Percentiles rank a stretch among this genome's conserved stretches.
Conservation (phyloP, 176 grass and related monocot species). For the Avena insularis region DNA sequence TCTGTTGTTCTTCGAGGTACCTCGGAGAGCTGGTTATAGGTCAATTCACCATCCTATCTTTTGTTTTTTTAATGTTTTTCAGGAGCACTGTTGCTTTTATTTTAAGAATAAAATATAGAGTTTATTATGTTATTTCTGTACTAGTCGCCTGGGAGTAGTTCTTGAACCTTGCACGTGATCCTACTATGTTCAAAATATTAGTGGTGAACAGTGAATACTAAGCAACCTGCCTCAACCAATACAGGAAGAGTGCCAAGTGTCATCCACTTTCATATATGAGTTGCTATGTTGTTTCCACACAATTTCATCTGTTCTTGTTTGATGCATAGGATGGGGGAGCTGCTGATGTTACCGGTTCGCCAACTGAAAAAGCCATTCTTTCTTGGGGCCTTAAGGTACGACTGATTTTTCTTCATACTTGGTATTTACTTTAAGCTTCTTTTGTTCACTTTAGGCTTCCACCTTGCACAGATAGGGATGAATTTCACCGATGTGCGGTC, state of each 20-base stretch:
- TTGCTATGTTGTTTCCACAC: background rate
- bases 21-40: background rate
- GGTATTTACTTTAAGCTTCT: slow-evolving; percentile 14
- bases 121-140: slow-evolving; percentile 16
- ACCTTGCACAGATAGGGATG: slow-evolving; percentile 78
- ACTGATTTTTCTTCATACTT: slow-evolving; percentile 32
- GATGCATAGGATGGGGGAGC: slow-evolving; percentile 66
- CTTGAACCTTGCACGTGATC: background rate
- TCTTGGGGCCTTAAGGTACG: slow-evolving; percentile 90
- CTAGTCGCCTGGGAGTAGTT: slow-evolving; percentile 1
- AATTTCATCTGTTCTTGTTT: slow-evolving; percentile 34
- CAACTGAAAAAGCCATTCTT: slow-evolving; percentile 98
- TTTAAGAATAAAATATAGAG: background rate
- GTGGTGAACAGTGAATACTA: slow-evolving; percentile 11
- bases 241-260: slow-evolving; percentile 20
- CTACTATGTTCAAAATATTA: background rate
- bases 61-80: background rate
- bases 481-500: slow-evolving; percentile 62
- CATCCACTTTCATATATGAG: slow-evolving; percentile 22
- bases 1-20: slow-evolving; percentile 14
- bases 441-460: slow-evolving; percentile 27
- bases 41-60: slow-evolving; percentile 5
- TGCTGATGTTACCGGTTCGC: slow-evolving; percentile 74
- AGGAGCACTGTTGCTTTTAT: background rate
- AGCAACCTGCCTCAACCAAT: slow-evolving; percentile 10